Percentiles rank a stretch among this genome's conserved stretches.
phyloP scores from a whole-genome alignment of 129 eudicot genomes.

The Solidago caesia region DNA sequence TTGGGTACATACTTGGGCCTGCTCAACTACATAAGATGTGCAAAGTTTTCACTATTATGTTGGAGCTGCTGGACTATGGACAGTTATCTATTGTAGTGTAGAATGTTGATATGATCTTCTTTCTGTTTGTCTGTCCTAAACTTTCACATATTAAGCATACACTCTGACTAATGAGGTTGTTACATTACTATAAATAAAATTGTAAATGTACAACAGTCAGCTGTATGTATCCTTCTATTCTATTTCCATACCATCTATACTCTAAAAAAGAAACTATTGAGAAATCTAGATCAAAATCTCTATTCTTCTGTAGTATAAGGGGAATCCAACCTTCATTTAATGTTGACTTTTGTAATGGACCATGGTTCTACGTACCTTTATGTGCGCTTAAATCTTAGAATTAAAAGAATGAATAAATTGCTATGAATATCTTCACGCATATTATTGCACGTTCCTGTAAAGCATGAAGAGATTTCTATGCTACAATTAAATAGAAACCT shows the following conservation, averaged over 20 bases:
- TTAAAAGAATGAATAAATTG: too few species aligned
- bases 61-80: neutral
- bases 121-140: neutral
- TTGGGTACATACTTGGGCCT: neutral
- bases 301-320: neutral
- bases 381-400: too few species aligned
- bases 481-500: too few species aligned
- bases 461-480: too few species aligned
- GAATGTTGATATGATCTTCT: neutral
- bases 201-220: neutral
- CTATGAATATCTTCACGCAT: too few species aligned
- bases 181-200: neutral
- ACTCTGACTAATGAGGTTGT: neutral
- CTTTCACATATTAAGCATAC: neutral
- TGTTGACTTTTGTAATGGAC: neutral
- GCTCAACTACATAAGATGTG: neutral
- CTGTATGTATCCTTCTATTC: neutral
- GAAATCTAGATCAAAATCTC: neutral
- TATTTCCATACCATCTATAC: neutral
- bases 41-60: neutral
- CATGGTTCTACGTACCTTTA: too few species aligned
- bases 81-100: neutral
- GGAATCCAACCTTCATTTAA: neutral
- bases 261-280: neutral
- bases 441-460: too few species aligned